Conservation (phyloP, 768 basidiomycete genomes). For the Suillus lakei region DNA sequence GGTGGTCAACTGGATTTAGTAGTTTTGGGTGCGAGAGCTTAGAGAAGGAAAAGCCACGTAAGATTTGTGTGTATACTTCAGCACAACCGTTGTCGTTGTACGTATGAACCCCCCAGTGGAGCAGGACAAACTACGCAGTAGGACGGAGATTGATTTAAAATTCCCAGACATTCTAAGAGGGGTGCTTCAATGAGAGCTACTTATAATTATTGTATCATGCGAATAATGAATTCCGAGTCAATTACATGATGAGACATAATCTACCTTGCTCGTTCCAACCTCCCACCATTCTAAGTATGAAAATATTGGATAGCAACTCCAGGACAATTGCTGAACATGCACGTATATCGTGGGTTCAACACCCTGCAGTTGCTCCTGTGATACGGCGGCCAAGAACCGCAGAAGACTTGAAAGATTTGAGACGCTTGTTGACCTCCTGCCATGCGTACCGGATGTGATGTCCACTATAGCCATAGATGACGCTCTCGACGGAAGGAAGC, state of each 20-base stretch:
- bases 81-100: no score
- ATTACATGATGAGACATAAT: background rate
- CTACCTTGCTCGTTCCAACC: background rate
- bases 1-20: no score
- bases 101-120: no score
- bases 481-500: background rate
- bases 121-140: no score
- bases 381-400: background rate
- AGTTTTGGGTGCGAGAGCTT: no score
- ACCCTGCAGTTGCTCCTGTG: background rate
- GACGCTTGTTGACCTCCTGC: background rate
- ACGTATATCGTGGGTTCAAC: background rate
- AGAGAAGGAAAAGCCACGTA: no score
- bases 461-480: background rate
- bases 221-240: background rate
- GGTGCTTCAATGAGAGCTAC: background rate
- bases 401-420: constrained; percentile 4
- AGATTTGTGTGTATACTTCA: no score
- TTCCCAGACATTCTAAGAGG: background rate
- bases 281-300: background rate
- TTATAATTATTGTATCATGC: background rate
- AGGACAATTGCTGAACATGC: background rate
- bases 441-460: background rate
- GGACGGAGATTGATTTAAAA: background rate
- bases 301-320: background rate